Base-by-base conservation (phyloP, 2,329 filamentous ascomycete genomes). In the Dactylellina sp. region DNA sequence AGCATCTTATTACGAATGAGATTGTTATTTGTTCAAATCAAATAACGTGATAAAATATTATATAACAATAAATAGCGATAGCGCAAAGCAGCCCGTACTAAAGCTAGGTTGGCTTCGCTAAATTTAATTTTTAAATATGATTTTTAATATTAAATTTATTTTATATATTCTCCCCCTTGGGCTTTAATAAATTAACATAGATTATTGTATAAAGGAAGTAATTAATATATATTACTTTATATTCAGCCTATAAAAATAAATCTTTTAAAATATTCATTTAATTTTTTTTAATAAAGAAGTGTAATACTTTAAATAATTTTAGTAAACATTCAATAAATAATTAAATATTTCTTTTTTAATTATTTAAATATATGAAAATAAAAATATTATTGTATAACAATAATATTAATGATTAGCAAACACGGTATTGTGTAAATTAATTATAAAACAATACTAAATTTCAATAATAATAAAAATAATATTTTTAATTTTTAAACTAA, bases 11-110 rank as follows among this genome's bases (percentile, higher is more conserved):
- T 59, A 42, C 53, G 53, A 28, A 59, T 59, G 35, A 46, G 40
- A 59, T 22, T 28, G 24, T 46, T 59, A 59, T 59, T 28, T 59
- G 53, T 59, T 59, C 53, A 59, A 59, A 46, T 59, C 53, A 59
- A 28, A 59, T 59, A 42, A 59, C 20, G 53, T 59, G 53, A 55
- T 55, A 57, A 57, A 53, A 42, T 44, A 47, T 18, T 49, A 24
- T 62, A 47, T 50, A 46, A 62, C 18, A 57, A 57, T 47, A 50
- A 32, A 62, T 24, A 47, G 28, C 32, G 16, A 59, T 14, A n/a
- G 18, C 55, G 55, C 16, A 42, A 28, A 16, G 49, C 49, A 24
- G 25, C 25, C 49, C 28, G 28, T 18, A 22, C 14, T 22, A 50
- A 28, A 50, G 20, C 42, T 20, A 20, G 16, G 28, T 9, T 22